A percentile compares a stretch with the other conserved stretches of the same genome.
Conservation (phyloP, 75 land plant species). For the Cunninghamia lanceolata region DNA sequence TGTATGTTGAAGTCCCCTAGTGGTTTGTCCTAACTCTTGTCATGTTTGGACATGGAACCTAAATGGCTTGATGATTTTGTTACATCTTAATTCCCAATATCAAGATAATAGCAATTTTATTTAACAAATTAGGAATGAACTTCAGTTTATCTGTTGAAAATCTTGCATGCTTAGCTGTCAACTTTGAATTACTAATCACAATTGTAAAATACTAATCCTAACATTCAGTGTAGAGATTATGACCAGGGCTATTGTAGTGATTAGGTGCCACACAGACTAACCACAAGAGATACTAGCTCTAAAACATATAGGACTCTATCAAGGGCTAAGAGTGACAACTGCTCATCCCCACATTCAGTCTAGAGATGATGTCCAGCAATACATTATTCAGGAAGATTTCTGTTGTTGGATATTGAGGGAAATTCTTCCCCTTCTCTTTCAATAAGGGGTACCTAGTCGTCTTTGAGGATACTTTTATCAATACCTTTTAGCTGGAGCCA, state of each 20-base stretch:
- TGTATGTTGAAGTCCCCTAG: neutral
- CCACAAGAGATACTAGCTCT: neutral
- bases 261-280: neutral
- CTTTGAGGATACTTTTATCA: neutral
- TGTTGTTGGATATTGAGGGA: neutral
- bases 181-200: neutral
- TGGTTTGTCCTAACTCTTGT: neutral
- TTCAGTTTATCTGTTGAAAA: neutral
- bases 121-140: neutral
- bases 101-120: neutral
- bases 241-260: neutral
- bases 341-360: neutral
- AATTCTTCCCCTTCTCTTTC: neutral
- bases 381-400: neutral
- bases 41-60: neutral
- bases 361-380: neutral
- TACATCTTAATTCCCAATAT: neutral
- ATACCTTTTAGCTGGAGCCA: neutral
- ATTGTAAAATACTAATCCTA: neutral
- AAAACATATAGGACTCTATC: no score
- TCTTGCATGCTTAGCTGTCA: neutral
- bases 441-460: neutral
- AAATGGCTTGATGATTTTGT: neutral
- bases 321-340: neutral
- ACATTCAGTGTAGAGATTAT: neutral